phyloP scores from a whole-genome alignment of 352 stramenopile genomes.

The Phytophthora uliginosa region DNA sequence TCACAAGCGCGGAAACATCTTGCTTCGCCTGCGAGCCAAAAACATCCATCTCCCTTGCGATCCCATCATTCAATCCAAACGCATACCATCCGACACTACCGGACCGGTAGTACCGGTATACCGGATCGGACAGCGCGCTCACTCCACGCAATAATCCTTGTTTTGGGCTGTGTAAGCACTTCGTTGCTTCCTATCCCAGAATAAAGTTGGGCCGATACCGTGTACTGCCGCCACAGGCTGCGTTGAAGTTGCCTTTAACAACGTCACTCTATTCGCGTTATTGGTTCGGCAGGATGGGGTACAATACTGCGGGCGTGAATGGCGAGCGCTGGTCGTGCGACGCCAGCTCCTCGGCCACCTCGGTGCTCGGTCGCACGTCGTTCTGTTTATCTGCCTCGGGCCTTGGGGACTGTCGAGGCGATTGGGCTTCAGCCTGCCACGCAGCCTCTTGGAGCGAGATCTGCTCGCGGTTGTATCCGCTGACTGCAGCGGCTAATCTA shows the following conservation, averaged over 20 bases:
- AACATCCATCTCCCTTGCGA: too few species aligned
- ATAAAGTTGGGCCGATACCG: neutral
- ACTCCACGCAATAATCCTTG: too few species aligned
- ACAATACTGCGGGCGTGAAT: conserved; percentile 69
- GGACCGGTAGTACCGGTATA: too few species aligned
- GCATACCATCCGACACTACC: too few species aligned
- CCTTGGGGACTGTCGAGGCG: conserved; percentile 3
- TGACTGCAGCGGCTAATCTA: conserved; percentile 31
- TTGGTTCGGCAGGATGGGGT: conserved; percentile 61
- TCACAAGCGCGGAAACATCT: too few species aligned
- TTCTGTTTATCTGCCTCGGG: conserved; percentile 43
- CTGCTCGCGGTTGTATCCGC: conserved; percentile 29
- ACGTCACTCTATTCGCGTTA: conserved; percentile 6
- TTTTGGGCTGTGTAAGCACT: too few species aligned
- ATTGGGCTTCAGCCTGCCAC: conserved; percentile 4
- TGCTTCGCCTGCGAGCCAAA: too few species aligned
- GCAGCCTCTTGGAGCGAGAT: conserved; percentile 17
- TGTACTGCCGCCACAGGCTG: neutral
- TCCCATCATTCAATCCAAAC: too few species aligned
- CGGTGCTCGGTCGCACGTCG: conserved; percentile 26
- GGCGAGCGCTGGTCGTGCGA: conserved; percentile 38
- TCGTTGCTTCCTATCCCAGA: too few species aligned
- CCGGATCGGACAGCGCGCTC: too few species aligned
- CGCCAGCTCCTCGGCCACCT: conserved; percentile 29
- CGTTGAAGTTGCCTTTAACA: conserved; percentile 12